phyloP scores from a whole-genome alignment of 2,329 filamentous ascomycete genomes.

The Teratosphaeria nubilosa region DNA sequence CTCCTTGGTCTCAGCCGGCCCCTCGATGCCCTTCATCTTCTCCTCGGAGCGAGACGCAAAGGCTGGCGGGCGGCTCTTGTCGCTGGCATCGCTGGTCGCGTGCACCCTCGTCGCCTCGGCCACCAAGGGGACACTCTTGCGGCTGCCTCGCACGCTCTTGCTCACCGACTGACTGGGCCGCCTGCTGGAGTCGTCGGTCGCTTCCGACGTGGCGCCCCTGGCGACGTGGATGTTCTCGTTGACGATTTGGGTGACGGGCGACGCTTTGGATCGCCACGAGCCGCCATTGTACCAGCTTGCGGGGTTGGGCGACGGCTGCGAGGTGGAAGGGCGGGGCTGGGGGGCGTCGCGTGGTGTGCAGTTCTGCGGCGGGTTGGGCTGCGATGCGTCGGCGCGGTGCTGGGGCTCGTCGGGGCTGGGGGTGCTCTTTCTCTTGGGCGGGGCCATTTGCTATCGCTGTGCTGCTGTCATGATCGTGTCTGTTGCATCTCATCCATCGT shows the following conservation, averaged over 20 bases:
- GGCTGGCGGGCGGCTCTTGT: conserved; percentile 13
- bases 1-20: conserved; percentile 14
- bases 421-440: conserved; percentile 13
- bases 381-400: conserved; percentile 1
- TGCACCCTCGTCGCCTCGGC: conserved; percentile 38
- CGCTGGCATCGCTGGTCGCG: conserved; percentile 27
- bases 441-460: conserved; percentile 3
- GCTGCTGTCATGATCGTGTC: neutral
- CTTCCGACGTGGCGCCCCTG: conserved; percentile 33
- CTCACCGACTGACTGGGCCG: conserved; percentile 26
- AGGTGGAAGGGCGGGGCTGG: neutral
- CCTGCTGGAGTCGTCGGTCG: conserved; percentile 17
- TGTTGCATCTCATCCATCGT: neutral
- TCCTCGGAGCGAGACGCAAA: conserved; percentile 12
- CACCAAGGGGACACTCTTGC: conserved; percentile 35
- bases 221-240: conserved; percentile 37
- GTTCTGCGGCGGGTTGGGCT: neutral
- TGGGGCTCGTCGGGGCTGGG: conserved; percentile 6
- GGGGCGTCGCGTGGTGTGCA: neutral
- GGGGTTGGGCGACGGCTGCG: neutral
- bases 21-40: conserved; percentile 13
- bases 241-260: conserved; percentile 36
- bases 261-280: conserved; percentile 37
- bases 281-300: conserved; percentile 37
- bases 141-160: conserved; percentile 32